Percentiles rank a stretch among this genome's conserved stretches.
Conservation (phyloP, 2,329 filamentous ascomycete genomes). For the Aspergillus aculeatinus region DNA sequence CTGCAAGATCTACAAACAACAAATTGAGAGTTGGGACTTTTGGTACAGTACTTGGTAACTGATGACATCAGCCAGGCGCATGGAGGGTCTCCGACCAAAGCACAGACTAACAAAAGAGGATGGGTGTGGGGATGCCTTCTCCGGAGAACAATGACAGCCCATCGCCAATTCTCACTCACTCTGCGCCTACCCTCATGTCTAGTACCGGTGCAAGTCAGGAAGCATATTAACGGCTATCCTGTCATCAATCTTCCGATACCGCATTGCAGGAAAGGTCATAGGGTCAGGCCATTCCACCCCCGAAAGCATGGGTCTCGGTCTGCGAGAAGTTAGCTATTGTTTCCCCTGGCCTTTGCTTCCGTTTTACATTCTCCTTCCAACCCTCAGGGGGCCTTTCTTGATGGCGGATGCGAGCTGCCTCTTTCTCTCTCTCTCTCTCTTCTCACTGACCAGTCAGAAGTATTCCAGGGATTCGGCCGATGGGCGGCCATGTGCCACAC, state of each 20-base stretch:
- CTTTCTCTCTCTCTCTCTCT: neutral
- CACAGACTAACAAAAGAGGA: neutral
- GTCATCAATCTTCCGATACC: neutral
- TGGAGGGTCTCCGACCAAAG: neutral
- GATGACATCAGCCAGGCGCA: neutral
- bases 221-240: neutral
- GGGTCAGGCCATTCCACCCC: neutral
- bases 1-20: neutral
- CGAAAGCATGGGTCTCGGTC: neutral
- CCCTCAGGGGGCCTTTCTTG: neutral
- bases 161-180: neutral
- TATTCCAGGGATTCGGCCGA: neutral
- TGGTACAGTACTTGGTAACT: neutral
- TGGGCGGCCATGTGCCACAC: neutral
- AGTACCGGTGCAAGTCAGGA: neutral
- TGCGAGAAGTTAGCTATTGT: neutral
- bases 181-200: neutral
- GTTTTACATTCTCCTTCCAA: neutral
- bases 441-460: neutral
- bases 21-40: neutral
- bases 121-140: neutral
- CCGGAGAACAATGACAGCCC: neutral
- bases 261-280: neutral
- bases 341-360: neutral
- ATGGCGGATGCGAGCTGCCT: neutral